Evolutionary conservation across 2,329 filamentous ascomycete species (phyloP).

Genomic region (Ophiocordyceps camponoti-saundersi): DNA sequence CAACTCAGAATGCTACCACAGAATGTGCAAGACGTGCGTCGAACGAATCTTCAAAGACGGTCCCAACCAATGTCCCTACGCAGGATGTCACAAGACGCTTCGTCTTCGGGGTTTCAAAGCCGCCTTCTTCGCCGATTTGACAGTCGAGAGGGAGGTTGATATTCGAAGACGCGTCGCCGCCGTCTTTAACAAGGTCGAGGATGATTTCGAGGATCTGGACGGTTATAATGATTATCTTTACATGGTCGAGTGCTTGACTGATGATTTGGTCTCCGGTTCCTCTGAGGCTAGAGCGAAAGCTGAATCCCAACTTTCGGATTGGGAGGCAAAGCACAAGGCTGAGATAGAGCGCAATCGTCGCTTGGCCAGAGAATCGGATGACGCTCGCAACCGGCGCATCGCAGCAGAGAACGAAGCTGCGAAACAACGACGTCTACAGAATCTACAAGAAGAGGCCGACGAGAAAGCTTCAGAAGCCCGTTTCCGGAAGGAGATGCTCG

Average conservation of each 20-base stretch:
- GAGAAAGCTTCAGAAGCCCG: constrained; percentile 48
- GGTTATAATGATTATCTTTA: constrained; percentile 93
- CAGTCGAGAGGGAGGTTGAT: constrained; percentile 85
- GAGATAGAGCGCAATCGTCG: constrained; percentile 47
- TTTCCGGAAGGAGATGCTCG: constrained; percentile 51
- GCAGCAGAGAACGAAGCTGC: constrained; percentile 50
- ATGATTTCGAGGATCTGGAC: constrained; percentile 73
- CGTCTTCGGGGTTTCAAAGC: constrained; percentile 70
- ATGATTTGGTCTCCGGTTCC: constrained; percentile 62
- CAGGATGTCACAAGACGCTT: constrained; percentile 72
- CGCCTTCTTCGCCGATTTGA: constrained; percentile 79
- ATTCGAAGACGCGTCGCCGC: constrained; percentile 62
- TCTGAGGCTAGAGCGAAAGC: constrained; percentile 40
- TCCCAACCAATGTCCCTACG: constrained; percentile 81
- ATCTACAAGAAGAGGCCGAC: constrained; percentile 51
- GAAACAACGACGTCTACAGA: constrained; percentile 39
- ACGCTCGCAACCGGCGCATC: constrained; percentile 35
- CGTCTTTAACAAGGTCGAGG: constrained; percentile 76
- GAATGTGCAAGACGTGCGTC: constrained; percentile 94
- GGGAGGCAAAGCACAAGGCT: constrained; percentile 55
- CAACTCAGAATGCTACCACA: constrained; percentile 97
- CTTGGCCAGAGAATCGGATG: constrained; percentile 37
- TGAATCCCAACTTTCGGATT: constrained; percentile 33
- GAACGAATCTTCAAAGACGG: constrained; percentile 86
- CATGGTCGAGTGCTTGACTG: constrained; percentile 76